phyloP scores from a whole-genome alignment of 345 rosid species.

The Jatropha curcas region DNA sequence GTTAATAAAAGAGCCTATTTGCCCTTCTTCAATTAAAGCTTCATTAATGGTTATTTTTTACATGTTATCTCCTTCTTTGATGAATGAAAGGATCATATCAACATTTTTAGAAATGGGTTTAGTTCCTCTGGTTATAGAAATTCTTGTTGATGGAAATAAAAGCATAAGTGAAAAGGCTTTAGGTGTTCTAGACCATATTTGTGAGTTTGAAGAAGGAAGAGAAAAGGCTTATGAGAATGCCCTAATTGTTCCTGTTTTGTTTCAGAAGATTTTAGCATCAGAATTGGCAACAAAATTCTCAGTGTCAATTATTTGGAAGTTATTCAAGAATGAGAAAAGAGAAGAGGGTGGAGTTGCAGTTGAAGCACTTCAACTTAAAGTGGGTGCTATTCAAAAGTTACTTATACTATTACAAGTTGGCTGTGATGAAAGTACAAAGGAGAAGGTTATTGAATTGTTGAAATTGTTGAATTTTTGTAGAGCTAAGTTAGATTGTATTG shows the following conservation, averaged over 20 bases:
- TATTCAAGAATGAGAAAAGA: conserved; percentile 17
- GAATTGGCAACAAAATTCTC: conserved; percentile 24
- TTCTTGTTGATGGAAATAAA: conserved; percentile 36
- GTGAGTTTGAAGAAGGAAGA: conserved; percentile 31
- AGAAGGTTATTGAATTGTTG: conserved; percentile 34
- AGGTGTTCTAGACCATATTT: conserved; percentile 32
- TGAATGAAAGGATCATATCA: conserved; percentile 7
- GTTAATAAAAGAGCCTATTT: conserved; percentile 33
- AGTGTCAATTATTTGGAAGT: conserved; percentile 41
- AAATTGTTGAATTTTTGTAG: conserved; percentile 31
- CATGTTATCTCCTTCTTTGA: conserved; percentile 16
- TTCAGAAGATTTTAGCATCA: conserved; percentile 38
- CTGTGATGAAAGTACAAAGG: conserved; percentile 26
- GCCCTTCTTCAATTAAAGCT: conserved; percentile 35
- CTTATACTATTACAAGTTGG: conserved; percentile 38
- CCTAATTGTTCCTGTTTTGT: conserved; percentile 30
- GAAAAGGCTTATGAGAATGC: conserved; percentile 26
- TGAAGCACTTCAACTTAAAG: conserved; percentile 36
- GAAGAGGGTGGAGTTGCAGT: conserved; percentile 12
- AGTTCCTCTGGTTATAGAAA: conserved; percentile 27
- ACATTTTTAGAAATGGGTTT: conserved; percentile 27
- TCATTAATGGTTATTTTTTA: conserved; percentile 27
- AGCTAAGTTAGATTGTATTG: conserved; percentile 27
- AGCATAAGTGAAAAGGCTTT: conserved; percentile 38
- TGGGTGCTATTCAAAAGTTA: conserved; percentile 35